Evolutionary conservation across 2,329 filamentous ascomycete species (phyloP).

Genomic region (Geoglossum cookeanum): DNA sequence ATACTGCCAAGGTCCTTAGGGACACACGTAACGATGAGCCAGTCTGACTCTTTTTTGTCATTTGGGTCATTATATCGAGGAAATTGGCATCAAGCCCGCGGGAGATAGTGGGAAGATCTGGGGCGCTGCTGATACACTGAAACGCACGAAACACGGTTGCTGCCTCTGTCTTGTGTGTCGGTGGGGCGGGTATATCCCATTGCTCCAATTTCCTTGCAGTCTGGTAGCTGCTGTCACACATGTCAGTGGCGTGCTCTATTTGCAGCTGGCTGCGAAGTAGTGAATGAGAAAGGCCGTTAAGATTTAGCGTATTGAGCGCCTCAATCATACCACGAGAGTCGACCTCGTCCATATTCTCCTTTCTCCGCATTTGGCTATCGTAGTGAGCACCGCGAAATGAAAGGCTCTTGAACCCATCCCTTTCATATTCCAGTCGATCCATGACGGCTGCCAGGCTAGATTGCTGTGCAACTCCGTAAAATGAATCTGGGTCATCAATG

Average conservation of each 20-base stretch:
- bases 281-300: conserved; percentile 70
- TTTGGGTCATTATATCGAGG: conserved; percentile 24
- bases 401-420: conserved; percentile 67
- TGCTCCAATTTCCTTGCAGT: conserved; percentile 70
- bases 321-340: conserved; percentile 55
- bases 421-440: conserved; percentile 72
- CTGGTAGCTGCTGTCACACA: conserved; percentile 53
- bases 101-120: conserved; percentile 33
- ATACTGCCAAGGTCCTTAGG: conserved; percentile 44
- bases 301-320: conserved; percentile 60
- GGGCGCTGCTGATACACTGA: conserved; percentile 54
- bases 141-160: conserved; percentile 63
- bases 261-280: conserved; percentile 50
- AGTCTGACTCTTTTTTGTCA: conserved; percentile 20
- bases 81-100: conserved; percentile 42
- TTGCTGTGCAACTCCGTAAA: conserved; percentile 73
- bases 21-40: conserved; percentile 30
- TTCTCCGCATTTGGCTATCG: conserved; percentile 58
- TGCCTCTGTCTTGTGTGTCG: conserved; percentile 39
- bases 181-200: conserved; percentile 73
- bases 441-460: conserved; percentile 62
- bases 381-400: conserved; percentile 82
- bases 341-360: conserved; percentile 32
- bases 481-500: conserved; percentile 88
- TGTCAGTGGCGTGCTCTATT: conserved; percentile 35